Evolutionary conservation across 1,284 basidiomycete species (phyloP), one percentile per base, ranked within the genome.

Genomic region (Marasmius fiardii): DNA sequence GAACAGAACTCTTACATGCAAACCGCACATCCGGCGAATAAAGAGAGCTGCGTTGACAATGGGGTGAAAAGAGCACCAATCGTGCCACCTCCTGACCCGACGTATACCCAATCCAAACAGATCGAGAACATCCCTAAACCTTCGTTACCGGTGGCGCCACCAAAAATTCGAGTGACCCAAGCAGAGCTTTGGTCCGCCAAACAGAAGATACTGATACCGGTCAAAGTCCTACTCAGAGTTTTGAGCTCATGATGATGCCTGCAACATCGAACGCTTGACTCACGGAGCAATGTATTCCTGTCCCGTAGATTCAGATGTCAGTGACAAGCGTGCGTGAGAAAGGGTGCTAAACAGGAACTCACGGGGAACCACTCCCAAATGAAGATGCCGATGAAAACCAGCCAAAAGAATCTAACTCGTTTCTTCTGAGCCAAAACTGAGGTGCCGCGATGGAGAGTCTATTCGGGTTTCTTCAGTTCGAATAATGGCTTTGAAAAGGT

Each of bases 91-190:
- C 66, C 62, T 23, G 63, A 62, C 7, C 63, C 68, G 54, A 73
- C 65, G 56, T 69, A 68, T 12, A 65, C 65, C 70, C 70, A 74
- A 56, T 74, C 73, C 20, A 71, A 64, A 51, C 68, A 67, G 35
- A 71, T 48, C 4, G 52, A 58, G 14, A 55, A 53, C 3, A 44
- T 45, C 12, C 54, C 47, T 0, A 51, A 26, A 33, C 47, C 47
- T 49, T 49, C 47, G 28, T 49, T 49, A 49, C 47, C 47, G 18
- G 45, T 43, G 4, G 53, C 48, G n/a, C 51, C 55, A 57, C 79
- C 79, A 58, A 86, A 86, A 54, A 87, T 74, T 51, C 82, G 79
- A 7, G 81, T 80, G 61, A 85, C 73, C 73, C 81, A 81, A 16
- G 79, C 64, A 60, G 75, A 79, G 49, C 82, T 67, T 60, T 73